Conservation (phyloP, 257 asterid genomes). For the Ehretia macrophylla region DNA sequence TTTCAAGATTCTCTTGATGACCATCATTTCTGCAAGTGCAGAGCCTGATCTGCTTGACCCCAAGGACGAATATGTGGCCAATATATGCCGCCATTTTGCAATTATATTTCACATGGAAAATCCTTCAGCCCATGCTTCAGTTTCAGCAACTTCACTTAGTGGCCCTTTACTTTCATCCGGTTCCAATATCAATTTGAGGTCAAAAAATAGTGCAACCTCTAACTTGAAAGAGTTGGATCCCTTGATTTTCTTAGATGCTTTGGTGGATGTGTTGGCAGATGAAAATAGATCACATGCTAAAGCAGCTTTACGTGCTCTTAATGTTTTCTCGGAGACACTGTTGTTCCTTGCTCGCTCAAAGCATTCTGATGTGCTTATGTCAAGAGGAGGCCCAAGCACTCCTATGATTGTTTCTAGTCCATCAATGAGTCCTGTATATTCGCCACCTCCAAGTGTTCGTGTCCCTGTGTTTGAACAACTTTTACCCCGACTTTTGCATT, state of each 20-base stretch:
- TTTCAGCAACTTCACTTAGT: constrained; percentile 45
- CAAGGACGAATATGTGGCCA: constrained; percentile 72
- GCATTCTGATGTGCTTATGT: constrained; percentile 66
- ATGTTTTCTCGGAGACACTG: constrained; percentile 74
- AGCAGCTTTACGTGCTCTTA: constrained; percentile 85
- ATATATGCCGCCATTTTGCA: constrained; percentile 93
- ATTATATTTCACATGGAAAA: constrained; percentile 82
- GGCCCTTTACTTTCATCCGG: constrained; percentile 55
- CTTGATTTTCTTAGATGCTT: constrained; percentile 87
- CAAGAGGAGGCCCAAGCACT: constrained; percentile 92
- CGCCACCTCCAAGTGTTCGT: constrained; percentile 96
- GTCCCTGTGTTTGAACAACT: constrained; percentile 96
- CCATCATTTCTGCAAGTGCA: constrained; percentile 90
- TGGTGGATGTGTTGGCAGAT: constrained; percentile 88
- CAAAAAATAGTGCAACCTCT: constrained; percentile 53
- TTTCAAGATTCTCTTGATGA: constrained; percentile 89
- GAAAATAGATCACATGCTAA: constrained; percentile 87
- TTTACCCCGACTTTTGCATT: constrained; percentile 89
- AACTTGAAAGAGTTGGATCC: constrained; percentile 95
- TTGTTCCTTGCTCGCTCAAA: constrained; percentile 87
- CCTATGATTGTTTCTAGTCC: constrained; percentile 99
- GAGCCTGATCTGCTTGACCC: constrained; percentile 80
- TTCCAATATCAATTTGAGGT: constrained; percentile 51
- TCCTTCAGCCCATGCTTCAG: constrained; percentile 46
- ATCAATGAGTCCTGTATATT: constrained; percentile 95